These are phyloP conservation scores for Sanghuangporus weigelae DNA, from an alignment of 1,284 basidiomycete species.

Conservation along the genomic window DNA sequence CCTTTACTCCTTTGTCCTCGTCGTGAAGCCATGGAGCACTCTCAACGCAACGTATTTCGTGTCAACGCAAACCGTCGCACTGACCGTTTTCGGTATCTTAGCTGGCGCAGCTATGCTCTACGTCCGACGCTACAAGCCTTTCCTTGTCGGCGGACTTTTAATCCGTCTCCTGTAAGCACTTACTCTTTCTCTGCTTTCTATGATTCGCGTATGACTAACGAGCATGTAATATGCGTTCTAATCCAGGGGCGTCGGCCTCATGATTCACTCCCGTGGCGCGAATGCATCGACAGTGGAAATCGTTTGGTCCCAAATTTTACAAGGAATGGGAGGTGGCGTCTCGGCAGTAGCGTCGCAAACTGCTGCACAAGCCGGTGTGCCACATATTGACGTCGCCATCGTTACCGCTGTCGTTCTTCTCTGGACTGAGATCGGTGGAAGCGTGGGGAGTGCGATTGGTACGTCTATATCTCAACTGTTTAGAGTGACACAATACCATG, in stretches of 20 bases:
- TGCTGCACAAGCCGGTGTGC: conserved; percentile 73
- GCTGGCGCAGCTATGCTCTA: conserved; percentile 54
- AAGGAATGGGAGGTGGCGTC: conserved; percentile 77
- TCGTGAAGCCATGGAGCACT: conserved; percentile 56
- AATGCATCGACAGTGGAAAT: conserved; percentile 54
- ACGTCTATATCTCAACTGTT: conserved; percentile 20
- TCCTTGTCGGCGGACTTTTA: conserved; percentile 50
- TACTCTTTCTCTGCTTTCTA: conserved; percentile 34
- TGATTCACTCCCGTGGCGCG: conserved; percentile 68
- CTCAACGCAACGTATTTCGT: conserved; percentile 50
- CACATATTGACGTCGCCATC: conserved; percentile 73
- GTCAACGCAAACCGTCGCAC: conserved; percentile 53
- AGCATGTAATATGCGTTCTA: background rate
- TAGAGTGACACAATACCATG: background rate
- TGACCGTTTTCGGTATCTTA: conserved; percentile 60
- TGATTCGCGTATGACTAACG: conserved; percentile 22
- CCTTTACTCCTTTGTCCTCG: conserved; percentile 54
- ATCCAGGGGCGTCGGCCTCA: conserved; percentile 59
- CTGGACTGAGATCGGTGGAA: conserved; percentile 76
- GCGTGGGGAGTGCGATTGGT: conserved; percentile 65
- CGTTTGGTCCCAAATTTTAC: conserved; percentile 69
- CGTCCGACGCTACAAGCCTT: conserved; percentile 50
- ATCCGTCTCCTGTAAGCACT: conserved; percentile 31
- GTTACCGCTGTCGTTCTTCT: conserved; percentile 79
- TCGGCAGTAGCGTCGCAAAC: conserved; percentile 67